phyloP scores from a whole-genome alignment of 208 protist species.

The Porcisia deanei region DNA sequence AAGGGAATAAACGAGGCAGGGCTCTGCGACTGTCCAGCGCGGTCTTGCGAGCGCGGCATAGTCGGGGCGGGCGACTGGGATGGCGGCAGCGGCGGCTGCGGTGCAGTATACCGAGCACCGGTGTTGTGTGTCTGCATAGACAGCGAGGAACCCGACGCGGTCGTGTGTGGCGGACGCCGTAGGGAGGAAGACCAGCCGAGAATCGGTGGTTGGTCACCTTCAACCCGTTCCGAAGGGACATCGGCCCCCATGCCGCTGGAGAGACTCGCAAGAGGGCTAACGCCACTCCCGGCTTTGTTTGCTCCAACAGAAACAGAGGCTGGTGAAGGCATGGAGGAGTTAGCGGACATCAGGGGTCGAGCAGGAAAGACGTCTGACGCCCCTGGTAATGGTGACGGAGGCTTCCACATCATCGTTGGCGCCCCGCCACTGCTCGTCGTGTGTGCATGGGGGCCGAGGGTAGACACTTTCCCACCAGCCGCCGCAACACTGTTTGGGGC shows the following conservation, averaged over 20 bases:
- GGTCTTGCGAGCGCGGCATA: slow-evolving; percentile 23
- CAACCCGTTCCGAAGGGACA: not conserved
- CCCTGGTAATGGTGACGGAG: not conserved
- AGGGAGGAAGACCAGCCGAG: slow-evolving; percentile 26
- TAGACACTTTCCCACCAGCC: not conserved
- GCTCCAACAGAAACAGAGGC: not conserved
- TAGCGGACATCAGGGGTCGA: slow-evolving; percentile 4
- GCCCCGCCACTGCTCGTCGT: not conserved
- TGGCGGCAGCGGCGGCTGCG: slow-evolving; percentile 14
- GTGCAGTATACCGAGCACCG: slow-evolving; percentile 14
- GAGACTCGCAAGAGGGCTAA: slow-evolving; percentile 9
- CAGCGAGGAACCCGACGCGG: slow-evolving; percentile 9
- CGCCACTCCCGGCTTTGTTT: not conserved
- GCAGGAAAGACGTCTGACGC: slow-evolving; percentile 16
- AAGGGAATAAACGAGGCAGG: slow-evolving; percentile 15
- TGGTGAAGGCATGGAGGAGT: not conserved
- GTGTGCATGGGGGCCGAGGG: not conserved
- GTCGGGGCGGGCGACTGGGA: slow-evolving; percentile 17
- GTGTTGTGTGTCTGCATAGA: slow-evolving; percentile 11
- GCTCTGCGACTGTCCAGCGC: slow-evolving; percentile 13
- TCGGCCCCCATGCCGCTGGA: slow-evolving; percentile 11
- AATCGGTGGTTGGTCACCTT: slow-evolving; percentile 25
- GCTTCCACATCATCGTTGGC: slow-evolving; percentile 20
- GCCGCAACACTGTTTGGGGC: slow-evolving; percentile 3
- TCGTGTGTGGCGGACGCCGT: slow-evolving; percentile 21